Evolutionary conservation across 2,329 filamentous ascomycete species (phyloP), one percentile per base, ranked within the genome.

Genomic region (Botryosphaeria dothidea): DNA sequence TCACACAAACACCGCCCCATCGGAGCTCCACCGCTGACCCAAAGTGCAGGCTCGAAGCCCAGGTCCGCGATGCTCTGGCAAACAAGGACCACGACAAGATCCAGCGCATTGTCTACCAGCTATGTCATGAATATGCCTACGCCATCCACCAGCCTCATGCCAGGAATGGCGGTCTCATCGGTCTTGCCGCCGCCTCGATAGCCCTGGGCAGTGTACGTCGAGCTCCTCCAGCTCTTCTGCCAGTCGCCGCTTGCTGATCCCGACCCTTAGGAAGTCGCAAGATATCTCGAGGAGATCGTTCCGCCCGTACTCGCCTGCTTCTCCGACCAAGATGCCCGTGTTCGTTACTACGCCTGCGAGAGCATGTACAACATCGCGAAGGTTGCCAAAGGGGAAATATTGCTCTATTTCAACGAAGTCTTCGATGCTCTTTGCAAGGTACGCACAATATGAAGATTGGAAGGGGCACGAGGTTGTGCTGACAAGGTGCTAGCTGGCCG

Each of bases 311-410:
- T 99, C 51, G 95, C 95, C 61, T 99, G 96, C 82, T 99, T 99
- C 79, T 92, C 92, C 65, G 96, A 99, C 71, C 95, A 98, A 82
- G 95, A 99, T 90, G 93, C 95, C 29, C 88, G 95, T 66, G 95
- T 98, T 34, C 88, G 95, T 69, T 99, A 99, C 78, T 99, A 99
- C 80, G 95, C 95, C 25, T 99, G 95, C 80, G 95, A 99, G 82
- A 96, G 93, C 78, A 99, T 99, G 95, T 99, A 99, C 81, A 99
- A 99, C 79, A 99, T 99, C 75, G 93, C 95, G 74, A 99, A 99
- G 81, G 95, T 99, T 54, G 95, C 94, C 67, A 99, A 99, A 80
- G 95, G 96, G 41, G 95, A 99, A 79, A 95, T 99, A 21, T 80
- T 99, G 69, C 87, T 96, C 45, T 99, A 97, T 82, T 99, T 99